Evolutionary conservation across 495 filamentous ascomycete genomes (phyloP), one percentile per base, ranked within the genome.

Genomic region (Hyaloscypha finlandica): DNA sequence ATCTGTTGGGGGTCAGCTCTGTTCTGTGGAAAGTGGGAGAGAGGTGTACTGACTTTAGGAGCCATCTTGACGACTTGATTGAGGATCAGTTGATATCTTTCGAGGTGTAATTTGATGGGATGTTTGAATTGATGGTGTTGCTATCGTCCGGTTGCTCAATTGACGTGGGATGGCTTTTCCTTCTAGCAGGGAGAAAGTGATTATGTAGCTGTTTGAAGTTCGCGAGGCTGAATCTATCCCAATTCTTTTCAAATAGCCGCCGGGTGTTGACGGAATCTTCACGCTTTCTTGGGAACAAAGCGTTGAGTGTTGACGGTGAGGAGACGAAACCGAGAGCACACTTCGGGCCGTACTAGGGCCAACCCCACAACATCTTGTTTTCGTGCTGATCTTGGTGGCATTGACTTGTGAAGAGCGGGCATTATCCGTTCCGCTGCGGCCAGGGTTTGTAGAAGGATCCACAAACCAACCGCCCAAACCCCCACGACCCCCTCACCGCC

Each of bases 1-100:
- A 89, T 89, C 90, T 92, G 77, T 35, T 68, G 8, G 58, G 12
- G 8, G 68, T 61, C 33, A 63, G 68, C 52, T 37, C 8, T 6
- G 56, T 65, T 19, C 11, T 22, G 33, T 48, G 29, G 45, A n/a
- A 19, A 25, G 66, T 11, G 19, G 37, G 16, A 8, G 45, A 42
- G 31, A 12, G 22, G 31, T 8, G 48, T 59, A 52, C 9, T 56
- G 30, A 56, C 20, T 19, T 57, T 19, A 58, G 53, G n/a, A 59
- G 72, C 39, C 72, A 74, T 74, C 19, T 68, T 68, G 60, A 45
- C 20, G 30, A 22, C 16, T 42, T 45, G 56, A 32, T 59, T 31
- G n/a, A 29, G 33, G 30, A 16, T 61, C 59, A 61, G 48, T 61
- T 61, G 25, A 29, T 64, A 30, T 14, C 30, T 31, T 45, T 39